Percentiles rank a stretch among this genome's conserved stretches.
Conservation (phyloP, 129 eudicot genomes). For the Rutidosis leptorrhynchoides region DNA sequence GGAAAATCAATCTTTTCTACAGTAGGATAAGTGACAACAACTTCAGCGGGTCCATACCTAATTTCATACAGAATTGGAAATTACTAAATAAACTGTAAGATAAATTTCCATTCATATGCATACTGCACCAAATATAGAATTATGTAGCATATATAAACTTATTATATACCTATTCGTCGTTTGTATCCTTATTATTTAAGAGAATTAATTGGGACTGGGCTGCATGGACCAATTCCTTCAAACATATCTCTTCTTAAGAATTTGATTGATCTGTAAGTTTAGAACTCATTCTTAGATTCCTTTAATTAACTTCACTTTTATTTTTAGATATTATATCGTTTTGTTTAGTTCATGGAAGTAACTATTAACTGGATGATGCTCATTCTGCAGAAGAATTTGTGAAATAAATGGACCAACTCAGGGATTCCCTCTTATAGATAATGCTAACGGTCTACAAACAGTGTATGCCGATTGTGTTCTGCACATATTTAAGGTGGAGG, state of each 20-base stretch:
- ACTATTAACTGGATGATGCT: neutral
- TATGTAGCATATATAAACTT: constrained; percentile 3
- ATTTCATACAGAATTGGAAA: constrained; percentile 64
- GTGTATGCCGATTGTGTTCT: constrained; percentile 44
- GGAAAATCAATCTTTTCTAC: constrained; percentile 26
- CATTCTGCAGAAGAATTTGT: constrained; percentile 63
- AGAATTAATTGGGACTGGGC: constrained; percentile 72
- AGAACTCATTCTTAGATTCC: neutral
- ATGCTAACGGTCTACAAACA: constrained; percentile 42
- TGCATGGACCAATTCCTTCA: constrained; percentile 82
- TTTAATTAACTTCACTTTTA: neutral
- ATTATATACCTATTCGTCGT: constrained; percentile 1
- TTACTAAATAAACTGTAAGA: constrained; percentile 64
- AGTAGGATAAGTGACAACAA: constrained; percentile 80
- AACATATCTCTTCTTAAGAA: constrained; percentile 48
- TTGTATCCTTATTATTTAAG: constrained; percentile 35
- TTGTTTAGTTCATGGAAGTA: neutral
- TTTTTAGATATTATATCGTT: no score
- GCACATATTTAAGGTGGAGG: constrained; percentile 1
- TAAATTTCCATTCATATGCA: constrained; percentile 8
- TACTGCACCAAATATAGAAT: neutral
- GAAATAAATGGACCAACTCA: constrained; percentile 60
- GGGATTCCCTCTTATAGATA: constrained; percentile 53
- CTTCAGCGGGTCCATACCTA: constrained; percentile 65
- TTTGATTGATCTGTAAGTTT: constrained; percentile 59